Evolutionary conservation across 352 stramenopile genomes (phyloP), one percentile per base, ranked within the genome.

Genomic region (Pythium aristosporum): DNA sequence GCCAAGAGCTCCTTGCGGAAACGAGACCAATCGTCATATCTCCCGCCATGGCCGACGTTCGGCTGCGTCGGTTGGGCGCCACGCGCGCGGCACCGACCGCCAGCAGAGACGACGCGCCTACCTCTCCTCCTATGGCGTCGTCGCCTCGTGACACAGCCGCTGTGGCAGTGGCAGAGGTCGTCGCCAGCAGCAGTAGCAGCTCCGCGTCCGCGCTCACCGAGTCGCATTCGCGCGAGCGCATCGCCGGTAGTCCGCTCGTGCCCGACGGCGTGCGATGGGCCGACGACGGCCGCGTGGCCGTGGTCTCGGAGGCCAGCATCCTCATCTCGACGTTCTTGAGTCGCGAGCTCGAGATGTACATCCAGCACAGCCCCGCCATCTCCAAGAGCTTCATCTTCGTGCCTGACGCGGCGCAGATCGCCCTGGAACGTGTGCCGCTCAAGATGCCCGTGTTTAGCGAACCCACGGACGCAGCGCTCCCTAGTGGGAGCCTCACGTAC

Each of bases 381-480:
- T 92, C 86, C 59, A 91, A 92, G 69, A 88, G 81, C 74, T 91
- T 91, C 52, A 76, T 94, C n/a, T 88, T 91, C 46, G 63, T 87
- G 55, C 80, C 83, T 0, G 74, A 86, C 23, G 47, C 32, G 36
- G 79, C 59, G 2, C 61, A 62, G 12, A 47, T 51, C 39, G 12
- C 57, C 4, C 58, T 57, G 32, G 83, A 92, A 65, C 74, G 73
- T 60, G 47, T 92, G 28, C 83, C 83, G 12, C 58, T 90, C 37
- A 58, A 52, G 20, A 75, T 84, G 30, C 81, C 83, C 28, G 69
- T 77, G 28, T 75, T 81, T 32, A 74, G 71, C 12, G 71, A 89
- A 63, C 71, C 61, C 0, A 54, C 60, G 20, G 65, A 72, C 42
- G 58, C 47, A 10, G 36, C 43, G 16, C 42, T 72, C 8, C 65